Conservation (phyloP, 2,329 filamentous ascomycete species). For the Alternaria ventricosa region DNA sequence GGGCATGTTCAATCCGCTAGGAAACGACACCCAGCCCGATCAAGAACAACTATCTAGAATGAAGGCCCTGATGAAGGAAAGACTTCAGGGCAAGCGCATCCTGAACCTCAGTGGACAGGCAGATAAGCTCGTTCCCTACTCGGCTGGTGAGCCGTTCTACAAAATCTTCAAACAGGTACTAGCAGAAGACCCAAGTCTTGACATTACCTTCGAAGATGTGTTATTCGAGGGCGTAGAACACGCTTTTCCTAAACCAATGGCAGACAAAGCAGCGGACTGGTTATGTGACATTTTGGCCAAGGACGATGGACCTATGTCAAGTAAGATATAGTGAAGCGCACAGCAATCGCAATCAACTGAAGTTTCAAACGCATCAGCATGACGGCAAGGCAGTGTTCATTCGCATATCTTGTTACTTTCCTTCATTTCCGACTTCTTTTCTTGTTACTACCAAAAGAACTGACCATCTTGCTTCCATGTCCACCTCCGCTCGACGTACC, state of each 20-base stretch:
- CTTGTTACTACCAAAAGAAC: background rate
- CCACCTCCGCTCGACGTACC: background rate
- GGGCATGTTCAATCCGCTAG: conserved; percentile 28
- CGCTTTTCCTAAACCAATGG: conserved; percentile 72
- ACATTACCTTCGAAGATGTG: conserved; percentile 67
- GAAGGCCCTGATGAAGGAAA: conserved; percentile 50
- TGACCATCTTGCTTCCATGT: background rate
- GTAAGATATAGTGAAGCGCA: conserved; percentile 33
- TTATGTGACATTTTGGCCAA: conserved; percentile 54
- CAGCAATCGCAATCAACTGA: background rate
- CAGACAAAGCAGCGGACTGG: conserved; percentile 69
- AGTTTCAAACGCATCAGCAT: no score
- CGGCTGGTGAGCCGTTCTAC: conserved; percentile 65
- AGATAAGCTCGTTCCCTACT: conserved; percentile 77
- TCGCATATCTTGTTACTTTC: no score
- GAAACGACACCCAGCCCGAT: conserved; percentile 34
- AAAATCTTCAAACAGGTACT: conserved; percentile 67
- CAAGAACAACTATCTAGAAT: conserved; percentile 45
- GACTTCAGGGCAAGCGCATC: conserved; percentile 52
- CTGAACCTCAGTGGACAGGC: conserved; percentile 63
- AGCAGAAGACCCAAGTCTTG: conserved; percentile 54
- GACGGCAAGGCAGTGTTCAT: no score
- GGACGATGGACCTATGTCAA: conserved; percentile 16
- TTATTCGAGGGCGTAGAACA: conserved; percentile 74
- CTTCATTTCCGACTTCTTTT: background rate